A percentile compares a stretch with the other conserved stretches of the same genome.
Conservation (phyloP, 768 basidiomycete species). For the Gautieria morchelliformis region DNA sequence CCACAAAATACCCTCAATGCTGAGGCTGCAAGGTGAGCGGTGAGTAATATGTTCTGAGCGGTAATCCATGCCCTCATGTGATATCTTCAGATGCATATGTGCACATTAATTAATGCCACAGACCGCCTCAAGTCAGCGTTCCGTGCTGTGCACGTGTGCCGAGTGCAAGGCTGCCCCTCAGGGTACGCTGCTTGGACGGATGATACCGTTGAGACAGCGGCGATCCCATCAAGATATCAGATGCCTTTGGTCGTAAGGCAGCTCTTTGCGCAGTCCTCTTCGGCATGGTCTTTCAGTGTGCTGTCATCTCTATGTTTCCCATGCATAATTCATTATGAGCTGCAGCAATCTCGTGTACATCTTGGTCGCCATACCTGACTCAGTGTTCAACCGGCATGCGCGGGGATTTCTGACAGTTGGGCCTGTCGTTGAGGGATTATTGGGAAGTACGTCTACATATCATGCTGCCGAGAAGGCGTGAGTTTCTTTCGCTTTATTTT, state of each 20-base stretch:
- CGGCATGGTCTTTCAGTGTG: conserved; percentile 68
- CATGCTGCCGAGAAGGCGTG: conserved; percentile 30
- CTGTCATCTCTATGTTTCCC: conserved; percentile 23
- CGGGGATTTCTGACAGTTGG: conserved; percentile 71
- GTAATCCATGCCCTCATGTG: too few species aligned
- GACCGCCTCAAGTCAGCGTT: too few species aligned
- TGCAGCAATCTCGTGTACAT: conserved; percentile 70
- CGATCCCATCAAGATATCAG: too few species aligned
- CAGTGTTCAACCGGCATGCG: conserved; percentile 50
- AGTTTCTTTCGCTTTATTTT: conserved; percentile 18
- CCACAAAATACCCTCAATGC: too few species aligned
- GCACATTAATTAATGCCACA: too few species aligned
- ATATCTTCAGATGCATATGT: too few species aligned
- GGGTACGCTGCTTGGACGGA: too few species aligned
- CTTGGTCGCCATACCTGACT: conserved; percentile 58
- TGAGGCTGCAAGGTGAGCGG: too few species aligned
- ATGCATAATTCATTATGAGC: neutral
- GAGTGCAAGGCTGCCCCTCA: too few species aligned
- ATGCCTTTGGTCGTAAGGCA: conserved; percentile 64
- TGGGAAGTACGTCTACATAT: conserved; percentile 68
- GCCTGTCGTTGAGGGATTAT: conserved; percentile 68
- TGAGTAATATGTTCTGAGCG: too few species aligned
- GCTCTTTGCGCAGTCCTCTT: conserved; percentile 57
- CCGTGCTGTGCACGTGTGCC: too few species aligned
- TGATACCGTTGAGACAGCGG: too few species aligned